These are phyloP conservation scores for Aspergillus haitiensis DNA, from an alignment of 495 filamentous ascomycete genomes.

Conservation along the genomic window DNA sequence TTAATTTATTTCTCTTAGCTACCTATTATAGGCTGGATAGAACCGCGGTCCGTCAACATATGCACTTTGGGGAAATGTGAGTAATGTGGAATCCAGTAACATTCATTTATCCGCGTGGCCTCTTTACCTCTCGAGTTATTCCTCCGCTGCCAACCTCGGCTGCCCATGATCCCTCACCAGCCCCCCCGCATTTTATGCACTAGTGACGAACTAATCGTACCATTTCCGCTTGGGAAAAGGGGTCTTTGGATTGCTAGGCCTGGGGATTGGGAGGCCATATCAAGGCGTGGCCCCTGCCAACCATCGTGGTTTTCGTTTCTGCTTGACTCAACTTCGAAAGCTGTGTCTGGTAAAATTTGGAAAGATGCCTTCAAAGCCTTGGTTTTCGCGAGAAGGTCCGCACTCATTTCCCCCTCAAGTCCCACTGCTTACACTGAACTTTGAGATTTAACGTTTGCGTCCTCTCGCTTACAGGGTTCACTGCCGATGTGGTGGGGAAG, in stretches of 20 bases:
- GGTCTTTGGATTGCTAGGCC: neutral
- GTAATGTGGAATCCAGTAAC: neutral
- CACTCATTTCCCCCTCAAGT: neutral
- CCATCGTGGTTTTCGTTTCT: neutral
- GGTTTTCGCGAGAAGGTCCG: conserved; percentile 39
- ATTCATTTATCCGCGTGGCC: neutral
- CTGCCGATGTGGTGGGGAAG: conserved; percentile 55
- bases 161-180: conserved; percentile 15
- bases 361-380: conserved; percentile 29
- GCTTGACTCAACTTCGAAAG: neutral
- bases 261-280: conserved; percentile 9
- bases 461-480: conserved; percentile 53
- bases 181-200: conserved; percentile 12
- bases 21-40: neutral
- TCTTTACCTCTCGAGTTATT: neutral
- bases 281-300: neutral
- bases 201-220: neutral
- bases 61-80: neutral
- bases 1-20: neutral
- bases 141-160: conserved; percentile 16
- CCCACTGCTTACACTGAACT: neutral
- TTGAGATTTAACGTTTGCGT: neutral
- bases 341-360: neutral
- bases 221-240: neutral
- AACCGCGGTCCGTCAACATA: conserved; percentile 12